Evolutionary conservation across 2,329 filamentous ascomycete species (phyloP).

Genomic region (Coniochaeta prunicola): DNA sequence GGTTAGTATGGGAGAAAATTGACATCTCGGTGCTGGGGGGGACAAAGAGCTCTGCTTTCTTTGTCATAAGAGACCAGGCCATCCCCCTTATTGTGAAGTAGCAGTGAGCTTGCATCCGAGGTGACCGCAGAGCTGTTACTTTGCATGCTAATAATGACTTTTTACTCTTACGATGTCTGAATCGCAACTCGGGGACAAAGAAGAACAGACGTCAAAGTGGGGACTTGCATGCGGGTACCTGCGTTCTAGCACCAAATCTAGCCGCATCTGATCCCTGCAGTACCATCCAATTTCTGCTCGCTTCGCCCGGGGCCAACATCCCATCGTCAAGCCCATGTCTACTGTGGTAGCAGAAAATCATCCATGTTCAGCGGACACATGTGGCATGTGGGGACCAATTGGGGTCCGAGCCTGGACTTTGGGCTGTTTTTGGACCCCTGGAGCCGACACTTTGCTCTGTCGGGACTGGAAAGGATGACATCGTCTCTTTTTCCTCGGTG

Average conservation of each 20-base stretch:
- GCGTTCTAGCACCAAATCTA: too few species aligned
- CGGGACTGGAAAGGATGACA: background rate
- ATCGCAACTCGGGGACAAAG: background rate
- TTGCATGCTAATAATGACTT: background rate
- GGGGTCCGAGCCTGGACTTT: background rate
- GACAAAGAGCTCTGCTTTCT: background rate
- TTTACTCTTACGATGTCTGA: background rate
- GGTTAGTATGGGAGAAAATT: background rate
- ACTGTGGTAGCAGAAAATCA: too few species aligned
- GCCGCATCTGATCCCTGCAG: background rate
- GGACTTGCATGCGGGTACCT: background rate
- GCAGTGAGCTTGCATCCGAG: background rate
- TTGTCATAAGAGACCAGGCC: background rate
- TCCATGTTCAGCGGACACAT: background rate
- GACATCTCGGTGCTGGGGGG: background rate
- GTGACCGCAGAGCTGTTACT: background rate
- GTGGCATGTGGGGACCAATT: background rate
- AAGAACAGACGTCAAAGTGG: background rate
- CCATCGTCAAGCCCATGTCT: too few species aligned
- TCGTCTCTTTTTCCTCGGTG: background rate
- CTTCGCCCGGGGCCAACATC: too few species aligned
- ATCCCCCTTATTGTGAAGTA: too few species aligned
- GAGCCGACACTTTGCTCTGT: background rate
- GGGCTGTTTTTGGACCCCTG: background rate
- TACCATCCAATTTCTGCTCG: background rate